Conservation (phyloP, 768 basidiomycete genomes). For the Butyriboletus loyo region DNA sequence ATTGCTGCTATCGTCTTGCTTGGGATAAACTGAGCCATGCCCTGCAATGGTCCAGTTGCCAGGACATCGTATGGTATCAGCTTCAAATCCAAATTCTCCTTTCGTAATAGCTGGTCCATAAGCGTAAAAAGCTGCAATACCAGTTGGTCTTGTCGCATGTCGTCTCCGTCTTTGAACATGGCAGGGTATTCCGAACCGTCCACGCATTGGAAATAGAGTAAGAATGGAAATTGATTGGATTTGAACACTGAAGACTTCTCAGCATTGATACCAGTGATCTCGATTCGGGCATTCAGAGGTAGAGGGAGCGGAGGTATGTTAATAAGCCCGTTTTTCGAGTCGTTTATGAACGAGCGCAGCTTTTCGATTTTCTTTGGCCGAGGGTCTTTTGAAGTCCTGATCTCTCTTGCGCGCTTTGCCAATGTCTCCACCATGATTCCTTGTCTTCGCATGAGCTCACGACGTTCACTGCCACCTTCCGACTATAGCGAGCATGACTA, state of each 20-base stretch:
- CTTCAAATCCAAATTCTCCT: constrained; percentile 93
- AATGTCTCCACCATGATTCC: constrained; percentile 85
- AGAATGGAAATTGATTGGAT: constrained; percentile 89
- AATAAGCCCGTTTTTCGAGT: constrained; percentile 81
- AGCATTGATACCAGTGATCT: constrained; percentile 81
- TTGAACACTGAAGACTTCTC: constrained; percentile 97
- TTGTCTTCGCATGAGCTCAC: constrained; percentile 89
- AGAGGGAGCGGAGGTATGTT: constrained; percentile 80
- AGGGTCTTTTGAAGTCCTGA: constrained; percentile 87
- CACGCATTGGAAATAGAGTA: constrained; percentile 85
- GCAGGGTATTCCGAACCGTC: constrained; percentile 87
- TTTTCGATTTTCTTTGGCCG: constrained; percentile 98
- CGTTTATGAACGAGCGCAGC: constrained; percentile 77
- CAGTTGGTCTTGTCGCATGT: constrained; percentile 97
- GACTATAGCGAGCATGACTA: constrained; percentile 38
- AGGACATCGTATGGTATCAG: constrained; percentile 90
- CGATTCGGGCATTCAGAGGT: constrained; percentile 85
- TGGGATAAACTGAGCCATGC: constrained; percentile 94
- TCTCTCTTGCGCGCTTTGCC: constrained; percentile 80
- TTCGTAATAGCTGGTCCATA: constrained; percentile 90
- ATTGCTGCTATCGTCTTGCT: constrained; percentile 96
- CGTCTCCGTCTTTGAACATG: constrained; percentile 99
- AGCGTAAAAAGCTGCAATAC: constrained; percentile 98
- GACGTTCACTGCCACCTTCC: constrained; percentile 75
- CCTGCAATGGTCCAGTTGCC: constrained; percentile 87